Evolutionary conservation across 306 rosid genomes (phyloP).

Genomic region (Medicago truncatula): DNA sequence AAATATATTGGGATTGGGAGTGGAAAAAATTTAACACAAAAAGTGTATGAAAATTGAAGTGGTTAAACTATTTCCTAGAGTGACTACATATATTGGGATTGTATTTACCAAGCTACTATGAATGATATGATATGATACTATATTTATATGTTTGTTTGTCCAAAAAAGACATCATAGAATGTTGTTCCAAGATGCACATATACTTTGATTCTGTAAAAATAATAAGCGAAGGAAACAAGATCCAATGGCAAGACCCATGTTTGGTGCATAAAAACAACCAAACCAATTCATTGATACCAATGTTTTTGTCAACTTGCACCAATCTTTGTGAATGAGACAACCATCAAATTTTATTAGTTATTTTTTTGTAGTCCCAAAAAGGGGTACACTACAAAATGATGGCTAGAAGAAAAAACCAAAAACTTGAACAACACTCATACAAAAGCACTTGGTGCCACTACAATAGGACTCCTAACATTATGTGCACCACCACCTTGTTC

Average conservation of each 20-base stretch:
- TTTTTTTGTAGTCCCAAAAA: neutral
- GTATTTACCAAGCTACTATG: neutral
- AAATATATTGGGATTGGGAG: neutral
- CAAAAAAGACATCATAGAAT: neutral
- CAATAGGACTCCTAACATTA: constrained; percentile 51
- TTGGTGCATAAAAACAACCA: constrained; percentile 25
- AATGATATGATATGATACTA: neutral
- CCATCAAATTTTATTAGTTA: constrained; percentile 14
- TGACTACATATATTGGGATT: neutral
- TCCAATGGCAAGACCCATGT: neutral
- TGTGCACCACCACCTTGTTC: constrained; percentile 44
- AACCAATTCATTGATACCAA: constrained; percentile 27
- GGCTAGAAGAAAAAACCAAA: neutral
- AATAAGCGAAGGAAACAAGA: constrained; percentile 2
- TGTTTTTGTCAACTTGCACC: constrained; percentile 11
- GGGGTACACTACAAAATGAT: neutral
- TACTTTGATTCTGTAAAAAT: neutral
- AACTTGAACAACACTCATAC: neutral
- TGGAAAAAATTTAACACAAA: neutral
- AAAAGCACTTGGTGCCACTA: constrained; percentile 38
- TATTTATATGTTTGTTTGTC: neutral
- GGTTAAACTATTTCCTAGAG: neutral
- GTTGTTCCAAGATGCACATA: neutral
- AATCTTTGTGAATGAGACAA: constrained; percentile 7
- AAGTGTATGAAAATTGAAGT: neutral